Evolutionary conservation across 1,284 basidiomycete genomes (phyloP).

Genomic region (Sporisorium reilianum): DNA sequence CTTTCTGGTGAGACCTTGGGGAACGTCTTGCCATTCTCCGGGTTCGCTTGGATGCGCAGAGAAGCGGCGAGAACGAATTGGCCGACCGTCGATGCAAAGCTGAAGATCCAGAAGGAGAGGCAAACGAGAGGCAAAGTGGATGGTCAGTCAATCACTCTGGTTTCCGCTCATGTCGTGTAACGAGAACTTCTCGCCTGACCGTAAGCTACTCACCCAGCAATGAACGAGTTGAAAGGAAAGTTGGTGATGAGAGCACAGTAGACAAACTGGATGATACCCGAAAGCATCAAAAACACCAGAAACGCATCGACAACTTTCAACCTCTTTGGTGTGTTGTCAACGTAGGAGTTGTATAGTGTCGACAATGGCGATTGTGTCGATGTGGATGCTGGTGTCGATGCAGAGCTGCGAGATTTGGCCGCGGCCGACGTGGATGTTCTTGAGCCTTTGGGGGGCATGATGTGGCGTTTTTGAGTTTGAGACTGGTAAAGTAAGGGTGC

Average conservation of each 20-base stretch:
- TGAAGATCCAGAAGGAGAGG: slow-evolving; percentile 67
- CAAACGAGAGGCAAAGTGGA: neutral
- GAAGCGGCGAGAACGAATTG: slow-evolving; percentile 97
- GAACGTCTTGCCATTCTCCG: slow-evolving; percentile 75
- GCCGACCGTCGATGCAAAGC: slow-evolving; percentile 91
- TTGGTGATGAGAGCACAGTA: slow-evolving; percentile 92
- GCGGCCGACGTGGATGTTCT: slow-evolving; percentile 23
- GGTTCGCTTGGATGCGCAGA: slow-evolving; percentile 90
- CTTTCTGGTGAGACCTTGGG: slow-evolving; percentile 86
- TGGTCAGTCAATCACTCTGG: too few relatives aligned
- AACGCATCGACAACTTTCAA: slow-evolving; percentile 95
- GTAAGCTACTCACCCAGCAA: slow-evolving; percentile 81
- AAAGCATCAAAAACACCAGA: slow-evolving; percentile 89
- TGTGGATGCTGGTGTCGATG: slow-evolving; percentile 21
- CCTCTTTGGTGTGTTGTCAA: slow-evolving; percentile 80
- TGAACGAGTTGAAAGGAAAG: slow-evolving; percentile 96
- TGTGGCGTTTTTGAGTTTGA: neutral
- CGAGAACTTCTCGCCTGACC: neutral
- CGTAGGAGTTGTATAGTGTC: slow-evolving; percentile 81
- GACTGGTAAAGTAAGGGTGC: neutral
- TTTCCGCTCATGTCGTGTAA: too few relatives aligned
- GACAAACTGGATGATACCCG: slow-evolving; percentile 88
- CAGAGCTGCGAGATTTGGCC: slow-evolving; percentile 20
- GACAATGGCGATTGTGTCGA: slow-evolving; percentile 31
- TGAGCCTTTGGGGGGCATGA: slow-evolving; percentile 42